Evolutionary conservation across 345 rosid genomes (phyloP).

Genomic region (Anacardium occidentale): DNA sequence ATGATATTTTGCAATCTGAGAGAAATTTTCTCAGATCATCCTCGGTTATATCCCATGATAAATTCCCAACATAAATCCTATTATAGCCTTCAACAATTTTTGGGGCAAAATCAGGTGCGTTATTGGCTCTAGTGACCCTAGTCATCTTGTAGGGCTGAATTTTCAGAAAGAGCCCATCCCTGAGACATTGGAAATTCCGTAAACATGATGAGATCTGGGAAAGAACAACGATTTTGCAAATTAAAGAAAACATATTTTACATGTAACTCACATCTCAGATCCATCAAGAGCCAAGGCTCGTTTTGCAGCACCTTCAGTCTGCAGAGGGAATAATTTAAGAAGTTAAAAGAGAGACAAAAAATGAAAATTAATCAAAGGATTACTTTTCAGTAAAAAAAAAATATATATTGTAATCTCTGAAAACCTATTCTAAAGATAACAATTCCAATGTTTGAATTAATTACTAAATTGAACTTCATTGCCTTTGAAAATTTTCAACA

Average conservation of each 20-base stretch:
- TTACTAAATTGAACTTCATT: not conserved
- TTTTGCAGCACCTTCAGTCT: conserved; percentile 80
- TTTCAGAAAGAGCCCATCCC: conserved; percentile 87
- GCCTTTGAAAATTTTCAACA: not conserved
- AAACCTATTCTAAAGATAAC: not conserved
- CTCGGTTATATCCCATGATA: conserved; percentile 86
- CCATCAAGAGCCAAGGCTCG: conserved; percentile 79
- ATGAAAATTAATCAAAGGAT: not conserved
- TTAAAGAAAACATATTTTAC: conserved; percentile 5
- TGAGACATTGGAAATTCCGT: conserved; percentile 30
- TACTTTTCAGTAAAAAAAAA: not conserved
- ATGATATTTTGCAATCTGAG: conserved; percentile 64
- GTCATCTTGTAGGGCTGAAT: conserved; percentile 67
- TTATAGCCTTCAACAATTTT: conserved; percentile 77
- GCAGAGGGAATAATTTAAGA: conserved; percentile 12
- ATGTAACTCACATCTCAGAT: conserved; percentile 66
- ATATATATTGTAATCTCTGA: too few species aligned
- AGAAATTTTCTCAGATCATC: conserved; percentile 66
- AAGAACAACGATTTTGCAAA: conserved; percentile 6
- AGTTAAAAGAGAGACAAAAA: not conserved
- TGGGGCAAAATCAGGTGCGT: conserved; percentile 52
- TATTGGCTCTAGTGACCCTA: conserved; percentile 38
- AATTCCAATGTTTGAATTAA: not conserved
- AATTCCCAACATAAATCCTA: conserved; percentile 79
- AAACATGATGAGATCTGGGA: conserved; percentile 9